Conservation (phyloP, 2,329 filamentous ascomycete species). For the Fusarium burgessii region DNA sequence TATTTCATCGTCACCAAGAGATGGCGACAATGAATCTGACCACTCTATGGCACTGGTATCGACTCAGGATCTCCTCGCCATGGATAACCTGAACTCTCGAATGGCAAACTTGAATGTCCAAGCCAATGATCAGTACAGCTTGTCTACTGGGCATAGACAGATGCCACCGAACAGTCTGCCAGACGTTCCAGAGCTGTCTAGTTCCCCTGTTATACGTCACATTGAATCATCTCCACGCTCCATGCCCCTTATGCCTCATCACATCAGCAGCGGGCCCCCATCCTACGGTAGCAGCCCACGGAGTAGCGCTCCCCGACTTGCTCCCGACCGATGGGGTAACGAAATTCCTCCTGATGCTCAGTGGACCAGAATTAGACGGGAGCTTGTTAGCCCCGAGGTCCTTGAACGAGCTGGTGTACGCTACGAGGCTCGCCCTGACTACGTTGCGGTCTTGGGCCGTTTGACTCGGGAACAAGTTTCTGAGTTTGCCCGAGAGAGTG, state of each 20-base stretch:
- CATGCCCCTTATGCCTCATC: slow-evolving; percentile 51
- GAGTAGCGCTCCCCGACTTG: slow-evolving; percentile 54
- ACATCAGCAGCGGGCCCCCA: slow-evolving; percentile 46
- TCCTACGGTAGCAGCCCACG: slow-evolving; percentile 52
- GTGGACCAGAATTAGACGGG: slow-evolving; percentile 70
- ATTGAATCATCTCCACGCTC: slow-evolving; percentile 57
- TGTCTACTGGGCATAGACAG: slow-evolving; percentile 53
- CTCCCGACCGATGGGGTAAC: slow-evolving; percentile 68
- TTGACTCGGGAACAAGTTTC: slow-evolving; percentile 64
- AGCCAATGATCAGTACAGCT: slow-evolving; percentile 50
- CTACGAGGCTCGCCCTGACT: slow-evolving; percentile 70
- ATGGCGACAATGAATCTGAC: slow-evolving; percentile 49
- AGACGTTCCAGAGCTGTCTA: slow-evolving; percentile 48
- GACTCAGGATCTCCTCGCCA: slow-evolving; percentile 64
- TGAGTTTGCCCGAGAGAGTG: slow-evolving; percentile 62
- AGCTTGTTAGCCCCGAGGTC: slow-evolving; percentile 68
- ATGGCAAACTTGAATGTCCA: slow-evolving; percentile 59
- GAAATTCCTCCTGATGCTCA: slow-evolving; percentile 67
- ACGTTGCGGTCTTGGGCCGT: slow-evolving; percentile 70
- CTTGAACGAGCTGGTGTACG: slow-evolving; percentile 66
- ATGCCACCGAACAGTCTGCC: slow-evolving; percentile 50
- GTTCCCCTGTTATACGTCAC: slow-evolving; percentile 49
- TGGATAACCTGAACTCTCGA: slow-evolving; percentile 57
- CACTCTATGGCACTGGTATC: slow-evolving; percentile 63
- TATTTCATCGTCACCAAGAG: slow-evolving; percentile 56